Evolutionary conservation across 2,329 filamentous ascomycete species (phyloP), one percentile per base, ranked within the genome.

Genomic region (Acrocalymma vagum): DNA sequence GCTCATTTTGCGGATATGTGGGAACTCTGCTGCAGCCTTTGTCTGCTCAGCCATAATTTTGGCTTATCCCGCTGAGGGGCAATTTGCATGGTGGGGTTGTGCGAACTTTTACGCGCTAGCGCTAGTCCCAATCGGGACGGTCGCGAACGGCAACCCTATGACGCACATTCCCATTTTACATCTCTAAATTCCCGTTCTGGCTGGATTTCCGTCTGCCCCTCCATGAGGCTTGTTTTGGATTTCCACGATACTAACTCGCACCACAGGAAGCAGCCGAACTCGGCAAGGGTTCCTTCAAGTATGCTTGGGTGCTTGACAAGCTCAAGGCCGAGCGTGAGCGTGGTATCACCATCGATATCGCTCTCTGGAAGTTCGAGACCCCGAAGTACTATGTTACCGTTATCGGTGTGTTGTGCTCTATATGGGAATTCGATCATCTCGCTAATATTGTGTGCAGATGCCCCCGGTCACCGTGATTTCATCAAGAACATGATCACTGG

Each of bases 401-500:
- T 83, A 96, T 95, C 80, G 88, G 87, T 90, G 85, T 30, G 33
- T 36, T 34, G 14, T 34, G 3, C 31, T 34, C 7, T 34, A 34
- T 20, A 34, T 34, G 3, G 31, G 31, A 31, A n/a, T 17, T 16
- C 27, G 26, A n/a, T 16, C 24, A 33, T 6, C 13, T 28, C 21
- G 37, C 42, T 43, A 9, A 39, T 38, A 53, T 62, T 65, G 47
- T 61, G 20, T 38, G 22, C 36, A 36, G 64, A 99, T 74, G 94
- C 94, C 78, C 94, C 94, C 73, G 94, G 94, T 81, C 94, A 99
- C 82, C 93, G 94, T 94, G 94, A 99, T 77, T 99, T 97, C 86
- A 97, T 99, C 90, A 99, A 99, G 93, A 99, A 97, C 92, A 99
- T 99, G 94, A 99, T 99, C 80, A 97, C 94, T 88, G 94, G 94